These are phyloP conservation scores for Pestalotiopsis sp. DNA, from an alignment of 2,329 filamentous ascomycete species.

Conservation along the genomic window DNA sequence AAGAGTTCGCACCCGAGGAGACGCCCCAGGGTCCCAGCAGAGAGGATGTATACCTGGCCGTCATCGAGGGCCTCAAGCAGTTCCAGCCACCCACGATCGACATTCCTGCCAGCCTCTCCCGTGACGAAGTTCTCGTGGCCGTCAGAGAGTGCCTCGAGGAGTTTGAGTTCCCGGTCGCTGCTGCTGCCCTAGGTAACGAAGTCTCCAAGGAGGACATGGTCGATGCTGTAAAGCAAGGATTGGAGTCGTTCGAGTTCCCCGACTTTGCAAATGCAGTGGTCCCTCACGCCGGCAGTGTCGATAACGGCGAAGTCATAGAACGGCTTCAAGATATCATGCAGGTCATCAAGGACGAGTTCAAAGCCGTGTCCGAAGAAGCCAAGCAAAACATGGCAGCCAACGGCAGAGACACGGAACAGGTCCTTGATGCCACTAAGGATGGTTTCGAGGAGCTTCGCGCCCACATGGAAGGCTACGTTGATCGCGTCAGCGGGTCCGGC, in stretches of 20 bases:
- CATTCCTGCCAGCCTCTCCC: conserved; percentile 69
- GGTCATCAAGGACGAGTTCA: conserved; percentile 61
- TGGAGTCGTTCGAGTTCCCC: conserved; percentile 44
- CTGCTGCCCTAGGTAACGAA: conserved; percentile 55
- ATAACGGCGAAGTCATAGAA: conserved; percentile 53
- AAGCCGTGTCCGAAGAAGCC: conserved; percentile 61
- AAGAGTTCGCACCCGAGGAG: conserved; percentile 68
- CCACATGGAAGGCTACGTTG: conserved; percentile 82
- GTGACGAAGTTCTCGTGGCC: conserved; percentile 81
- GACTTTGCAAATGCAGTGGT: conserved; percentile 41
- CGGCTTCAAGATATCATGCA: conserved; percentile 69
- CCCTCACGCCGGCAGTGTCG: conserved; percentile 36
- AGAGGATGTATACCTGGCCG: conserved; percentile 83
- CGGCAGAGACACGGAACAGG: conserved; percentile 83
- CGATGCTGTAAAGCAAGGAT: conserved; percentile 64
- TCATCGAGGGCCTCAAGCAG: conserved; percentile 83
- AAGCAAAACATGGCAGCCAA: conserved; percentile 81
- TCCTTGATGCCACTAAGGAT: conserved; percentile 85
- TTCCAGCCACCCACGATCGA: conserved; percentile 75
- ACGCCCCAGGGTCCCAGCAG: conserved; percentile 66
- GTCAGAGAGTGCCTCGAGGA: conserved; percentile 87
- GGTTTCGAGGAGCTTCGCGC: conserved; percentile 79
- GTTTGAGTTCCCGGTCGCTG: conserved; percentile 73
- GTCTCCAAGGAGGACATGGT: conserved; percentile 65
- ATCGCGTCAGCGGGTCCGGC: conserved; percentile 68